Conservation (phyloP, 208 protist species). For the Crithidia fasciculata region DNA sequence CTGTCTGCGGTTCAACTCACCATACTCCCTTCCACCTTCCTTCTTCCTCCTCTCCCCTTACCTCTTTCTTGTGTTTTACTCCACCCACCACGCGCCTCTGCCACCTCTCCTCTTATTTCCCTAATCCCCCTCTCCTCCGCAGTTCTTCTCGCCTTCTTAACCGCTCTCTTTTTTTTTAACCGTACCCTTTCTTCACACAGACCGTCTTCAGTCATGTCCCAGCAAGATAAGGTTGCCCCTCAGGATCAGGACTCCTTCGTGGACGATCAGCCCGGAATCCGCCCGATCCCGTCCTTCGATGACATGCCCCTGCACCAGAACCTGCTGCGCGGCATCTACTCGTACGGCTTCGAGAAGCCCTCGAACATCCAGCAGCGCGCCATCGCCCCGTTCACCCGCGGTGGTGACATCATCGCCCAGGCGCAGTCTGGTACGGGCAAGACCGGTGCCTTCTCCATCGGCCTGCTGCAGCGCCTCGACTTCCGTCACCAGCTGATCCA, state of each 20-base stretch:
- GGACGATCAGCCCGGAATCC: conserved; percentile 76
- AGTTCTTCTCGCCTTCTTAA: conserved; percentile 52
- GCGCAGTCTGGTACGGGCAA: conserved; percentile 98
- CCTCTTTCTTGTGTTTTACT: neutral
- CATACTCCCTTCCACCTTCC: neutral
- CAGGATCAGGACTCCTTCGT: conserved; percentile 93
- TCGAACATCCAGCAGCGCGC: conserved; percentile 94
- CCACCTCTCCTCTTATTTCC: neutral
- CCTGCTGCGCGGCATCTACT: conserved; percentile 93
- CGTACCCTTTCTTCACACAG: neutral
- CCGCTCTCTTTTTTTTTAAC: conserved; percentile 61
- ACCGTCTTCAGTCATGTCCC: conserved; percentile 57
- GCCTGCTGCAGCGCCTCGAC: conserved; percentile 94
- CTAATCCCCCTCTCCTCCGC: neutral
- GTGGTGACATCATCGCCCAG: conserved; percentile 95
- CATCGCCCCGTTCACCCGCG: conserved; percentile 95
- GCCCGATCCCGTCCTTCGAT: conserved; percentile 88
- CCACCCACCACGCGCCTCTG: neutral
- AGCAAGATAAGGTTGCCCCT: conserved; percentile 77
- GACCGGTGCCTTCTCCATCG: conserved; percentile 98
- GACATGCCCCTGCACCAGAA: conserved; percentile 96
- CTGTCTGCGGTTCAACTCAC: no score
- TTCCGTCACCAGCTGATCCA: conserved; percentile 87
- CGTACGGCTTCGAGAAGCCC: conserved; percentile 99
- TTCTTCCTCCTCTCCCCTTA: neutral